Evolutionary conservation across 768 basidiomycete genomes (phyloP), one percentile per base, ranked within the genome.

Genomic region (Terana coerulea): DNA sequence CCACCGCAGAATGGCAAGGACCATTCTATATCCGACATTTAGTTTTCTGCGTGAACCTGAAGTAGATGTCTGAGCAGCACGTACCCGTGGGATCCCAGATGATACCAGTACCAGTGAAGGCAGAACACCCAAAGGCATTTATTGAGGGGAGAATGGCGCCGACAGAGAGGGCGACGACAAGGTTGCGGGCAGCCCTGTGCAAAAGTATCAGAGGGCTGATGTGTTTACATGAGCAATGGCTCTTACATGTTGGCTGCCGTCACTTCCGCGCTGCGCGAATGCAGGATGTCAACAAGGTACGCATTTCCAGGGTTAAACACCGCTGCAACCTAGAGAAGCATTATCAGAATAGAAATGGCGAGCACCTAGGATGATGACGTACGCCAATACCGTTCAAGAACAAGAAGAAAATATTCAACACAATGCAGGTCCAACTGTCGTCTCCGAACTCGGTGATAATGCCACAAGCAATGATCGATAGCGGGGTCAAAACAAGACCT

Each of bases 301-400:
- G 84, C 72, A 8, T 78, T 72, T 14, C 70, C 69, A 0, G 84
- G 83, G 7, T 75, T 75, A 36, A 86, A 67, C 10, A 78, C 74
- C 36, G 79, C 56, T 56, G 86, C 77, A 11, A 81, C 74, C 24
- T 9, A 21, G 7, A 31, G 21, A 10, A 25, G 21, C 2, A 25
- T 51, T n/a, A 14, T 15, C 2, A 15, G 11, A 7, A 11, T 40
- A 17, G 26, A 11, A 33, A 19, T 8, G 10, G n/a, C 11, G 5
- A 34, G 4, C 4, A 21, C 28, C 43, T 28, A 5, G 6, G 24
- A 36, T 26, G n/a, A n/a, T n/a, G n/a, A 70, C 75, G 47, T 59
- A 87, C 86, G 22, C 86, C 85, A 17, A 84, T 21, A n/a, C 85
- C 81, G 52, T 85, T 86, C 30, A 78, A 43, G 56, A 86, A 87